Percentiles rank a stretch among this genome's conserved stretches.
These are phyloP conservation scores for Coleophoma crateriformis DNA, from an alignment of 2,329 filamentous ascomycete genomes.

Conservation along the genomic window DNA sequence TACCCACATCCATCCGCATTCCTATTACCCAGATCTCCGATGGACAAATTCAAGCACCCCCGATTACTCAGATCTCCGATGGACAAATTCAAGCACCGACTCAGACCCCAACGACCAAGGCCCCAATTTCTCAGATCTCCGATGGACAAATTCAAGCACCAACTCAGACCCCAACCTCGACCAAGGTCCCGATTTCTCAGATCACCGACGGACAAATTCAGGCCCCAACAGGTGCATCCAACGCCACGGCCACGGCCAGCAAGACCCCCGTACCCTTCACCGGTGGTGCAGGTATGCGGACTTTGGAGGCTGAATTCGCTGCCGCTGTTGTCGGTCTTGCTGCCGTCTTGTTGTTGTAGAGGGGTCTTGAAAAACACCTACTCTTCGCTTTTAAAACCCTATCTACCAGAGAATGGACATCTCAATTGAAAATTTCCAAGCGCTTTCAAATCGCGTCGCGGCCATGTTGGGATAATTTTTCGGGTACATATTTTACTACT, in stretches of 20 bases:
- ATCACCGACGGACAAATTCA: conserved; percentile 41
- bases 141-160: conserved; percentile 41
- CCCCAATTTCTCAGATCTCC: conserved; percentile 17
- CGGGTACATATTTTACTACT: too few species aligned
- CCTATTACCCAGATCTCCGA: conserved; percentile 25
- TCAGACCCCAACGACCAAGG: conserved; percentile 6
- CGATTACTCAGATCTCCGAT: conserved; percentile 27
- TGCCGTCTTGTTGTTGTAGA: not conserved
- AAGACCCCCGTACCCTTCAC: not conserved
- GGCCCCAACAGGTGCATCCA: conserved; percentile 22
- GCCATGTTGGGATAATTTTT: too few species aligned
- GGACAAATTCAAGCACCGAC: conserved; percentile 26
- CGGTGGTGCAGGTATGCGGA: not conserved
- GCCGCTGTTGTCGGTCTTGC: not conserved
- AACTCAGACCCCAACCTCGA: conserved; percentile 10
- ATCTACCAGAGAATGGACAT: too few species aligned
- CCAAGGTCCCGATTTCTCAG: conserved; percentile 10
- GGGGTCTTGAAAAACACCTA: too few species aligned
- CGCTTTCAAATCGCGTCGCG: too few species aligned
- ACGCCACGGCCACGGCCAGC: conserved; percentile 23
- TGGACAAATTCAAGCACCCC: conserved; percentile 26
- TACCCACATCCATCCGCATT: conserved; percentile 6
- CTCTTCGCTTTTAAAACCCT: too few species aligned
- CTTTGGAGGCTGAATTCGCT: not conserved
- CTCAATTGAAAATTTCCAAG: too few species aligned